Base-by-base conservation (phyloP, 1,284 basidiomycete species). In the Sporisorium exsertum region DNA sequence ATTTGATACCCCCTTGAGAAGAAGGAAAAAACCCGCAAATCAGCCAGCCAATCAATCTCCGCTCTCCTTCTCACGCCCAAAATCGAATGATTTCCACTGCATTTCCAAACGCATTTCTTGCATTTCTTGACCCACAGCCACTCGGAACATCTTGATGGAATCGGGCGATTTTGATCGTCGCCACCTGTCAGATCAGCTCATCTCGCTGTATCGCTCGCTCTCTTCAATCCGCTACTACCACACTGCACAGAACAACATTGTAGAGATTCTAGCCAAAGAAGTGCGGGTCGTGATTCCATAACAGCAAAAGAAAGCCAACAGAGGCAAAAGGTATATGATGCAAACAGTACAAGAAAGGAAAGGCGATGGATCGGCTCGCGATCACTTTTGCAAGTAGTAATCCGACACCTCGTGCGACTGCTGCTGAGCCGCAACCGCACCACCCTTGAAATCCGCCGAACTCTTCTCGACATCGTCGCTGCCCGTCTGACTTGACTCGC, bases 341-440 rank as follows among this genome's bases (percentile, higher is more conserved):
- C 40, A 43, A n/a, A 43, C 9, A 43, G 16, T 18, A 43, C 3
- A 43, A 43, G 20, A 5, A 43, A 20, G 20, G 16, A 5, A 40
- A 2, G 16, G 9, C 10, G 2, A 5, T 16, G 4, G 37, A 40
- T 40, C 37, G 37, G 16, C 13, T 18, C 1, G 8, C 37, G 32
- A 35, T 57, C 37, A 76, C 69, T 76, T 76, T n/a, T 72, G 51
- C n/a, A 65, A 40, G 47, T 76, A 69, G 59, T 76, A 72, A 7
- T 75, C 66, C 18, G 52, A 43, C 49, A 45, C 10, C 46, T 65
- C 62, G 52, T 72, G 46, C 43, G 63, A 59, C 49, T 64, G 53
- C 18, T 40, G 47, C 10, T 42, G 29, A 12, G 37, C 12, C 4
- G 32, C n/a, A 7, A 20, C 5, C 37, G 8, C 37, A 18, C 37